Base-by-base conservation (phyloP, 352 stramenopile species). In the Paralagenidium karlingii region DNA sequence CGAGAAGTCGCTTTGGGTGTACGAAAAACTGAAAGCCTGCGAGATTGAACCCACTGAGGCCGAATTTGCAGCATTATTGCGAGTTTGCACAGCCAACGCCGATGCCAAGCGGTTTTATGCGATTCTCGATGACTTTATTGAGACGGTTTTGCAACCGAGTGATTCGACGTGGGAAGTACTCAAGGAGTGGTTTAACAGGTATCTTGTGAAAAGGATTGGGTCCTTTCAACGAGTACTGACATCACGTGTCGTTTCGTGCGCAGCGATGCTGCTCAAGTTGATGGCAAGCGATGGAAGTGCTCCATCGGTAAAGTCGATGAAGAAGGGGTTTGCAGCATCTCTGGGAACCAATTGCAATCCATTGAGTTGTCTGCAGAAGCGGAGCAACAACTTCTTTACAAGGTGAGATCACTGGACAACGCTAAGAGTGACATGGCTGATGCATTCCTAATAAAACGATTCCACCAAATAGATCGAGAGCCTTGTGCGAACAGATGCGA, bases 131-230 rank as follows among this genome's bases (percentile, higher is more conserved):
- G 56, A 58, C 38, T 86, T 79, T 40, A 63, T 68, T 21, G 68
- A 88, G 12, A 55, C 60, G 16, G 59, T 91, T 40, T 46, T 58
- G 39, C 53, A 78, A 40, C 74, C 75, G 0, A 56, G 54, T 13
- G 31, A 47, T 13, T 33, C 40, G 3, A 66, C 58, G 3, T 88
- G 75, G 78, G 51, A 63, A 4, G 66, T 82, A 34, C 47, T 91
- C 28, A 73, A 75, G 34, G 54, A 65, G 1, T 91, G 71, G 71
- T 91, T 89, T 31, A 47, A 24, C 33, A 83, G 66, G 76, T 85
- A 37, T 27, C 37, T 38, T 11, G 25, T 10, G 11, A 16, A 8
- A 16, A 24, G 8, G 26, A 16, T 24, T 22, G n/a, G 12, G 19
- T n/a, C n/a, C n/a, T n/a, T 33, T 33, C 13, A 13, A 33, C 28